Base-by-base conservation (phyloP, 2,329 filamentous ascomycete genomes). In the Bretziella fagacearum region DNA sequence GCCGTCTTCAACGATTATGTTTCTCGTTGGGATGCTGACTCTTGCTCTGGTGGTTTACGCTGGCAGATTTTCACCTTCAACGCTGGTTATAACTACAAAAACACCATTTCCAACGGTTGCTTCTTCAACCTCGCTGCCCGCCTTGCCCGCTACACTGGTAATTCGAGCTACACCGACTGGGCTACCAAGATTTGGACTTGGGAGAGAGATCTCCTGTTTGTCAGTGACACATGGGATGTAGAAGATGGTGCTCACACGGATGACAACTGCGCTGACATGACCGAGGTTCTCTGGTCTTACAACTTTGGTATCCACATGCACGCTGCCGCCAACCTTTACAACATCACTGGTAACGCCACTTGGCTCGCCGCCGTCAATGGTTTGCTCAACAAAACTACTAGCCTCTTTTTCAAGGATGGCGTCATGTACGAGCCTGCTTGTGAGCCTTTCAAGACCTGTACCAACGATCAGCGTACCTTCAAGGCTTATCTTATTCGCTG, bases 21-120 rank as follows among this genome's bases (percentile, higher is more conserved):
- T 2, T 62, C 62, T 17, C 73, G 84, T 18, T 89, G 83, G 80
- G 78, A 91, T 54, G 64, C 62, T 2, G 56, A 62, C 0, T 53
- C 58, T 46, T 93, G 85, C 60, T 67, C 64, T 40, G 85, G 85
- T 43, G 85, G 85, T 7, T 62, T 93, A 53, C 75, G 81, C 53
- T 93, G 86, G 86, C 85, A 93, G 63, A 81, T 93, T 52, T 87
- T 80, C 63, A 69, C 74, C 10, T 83, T 79, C 63, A 86, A 86
- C 63, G 73, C 69, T 48, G 84, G 84, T 43, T 79, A 66, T 62
- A 66, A 73, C 60, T 79, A 79, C 64, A 79, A 81, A 57, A 81
- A 81, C 62, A 69, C 71, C 18, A 78, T 81, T 53, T 74, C 74
- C 40, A 81, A 81, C 62, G 77, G 77, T 5, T 77, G 74, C 60